A percentile compares a stretch with the other conserved stretches of the same genome.
Conservation (phyloP, 116 monocot genomes). For the Phalaenopsis hybrid region DNA sequence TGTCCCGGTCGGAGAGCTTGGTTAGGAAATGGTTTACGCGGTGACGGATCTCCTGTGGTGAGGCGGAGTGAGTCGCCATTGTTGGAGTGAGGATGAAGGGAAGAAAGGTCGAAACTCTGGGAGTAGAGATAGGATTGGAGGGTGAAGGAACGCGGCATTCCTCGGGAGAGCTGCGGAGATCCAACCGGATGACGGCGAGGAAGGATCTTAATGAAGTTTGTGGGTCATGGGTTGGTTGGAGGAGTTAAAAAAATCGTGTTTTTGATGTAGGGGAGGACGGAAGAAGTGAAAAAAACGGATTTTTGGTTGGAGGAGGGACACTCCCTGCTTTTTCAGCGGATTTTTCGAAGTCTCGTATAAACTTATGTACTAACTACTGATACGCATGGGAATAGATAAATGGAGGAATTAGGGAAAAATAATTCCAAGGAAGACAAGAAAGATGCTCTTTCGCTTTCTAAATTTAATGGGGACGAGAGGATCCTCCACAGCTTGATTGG, state of each 20-base stretch:
- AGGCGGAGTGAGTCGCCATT: neutral
- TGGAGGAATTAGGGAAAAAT: no score
- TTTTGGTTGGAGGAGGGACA: no score
- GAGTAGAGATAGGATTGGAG: neutral
- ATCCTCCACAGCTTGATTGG: no score
- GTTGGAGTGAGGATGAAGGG: neutral
- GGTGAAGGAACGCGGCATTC: neutral
- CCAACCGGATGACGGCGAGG: neutral
- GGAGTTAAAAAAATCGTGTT: neutral
- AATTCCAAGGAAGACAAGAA: no score
- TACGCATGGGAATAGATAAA: no score
- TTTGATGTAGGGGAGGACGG: no score
- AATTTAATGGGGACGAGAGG: no score
- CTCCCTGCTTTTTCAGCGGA: no score
- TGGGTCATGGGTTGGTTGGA: neutral
- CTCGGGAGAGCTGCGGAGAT: neutral
- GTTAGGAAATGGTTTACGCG: constrained; percentile 54
- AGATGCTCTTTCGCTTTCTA: no score
- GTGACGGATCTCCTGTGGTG: constrained; percentile 32
- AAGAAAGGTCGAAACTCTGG: neutral
- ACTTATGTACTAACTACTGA: no score
- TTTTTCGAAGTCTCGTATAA: no score
- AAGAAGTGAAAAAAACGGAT: no score
- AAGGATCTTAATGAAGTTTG: neutral
- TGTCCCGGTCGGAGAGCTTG: constrained; percentile 85